phyloP scores from a whole-genome alignment of 2,329 filamentous ascomycete species.

The Trichoderma sp. region DNA sequence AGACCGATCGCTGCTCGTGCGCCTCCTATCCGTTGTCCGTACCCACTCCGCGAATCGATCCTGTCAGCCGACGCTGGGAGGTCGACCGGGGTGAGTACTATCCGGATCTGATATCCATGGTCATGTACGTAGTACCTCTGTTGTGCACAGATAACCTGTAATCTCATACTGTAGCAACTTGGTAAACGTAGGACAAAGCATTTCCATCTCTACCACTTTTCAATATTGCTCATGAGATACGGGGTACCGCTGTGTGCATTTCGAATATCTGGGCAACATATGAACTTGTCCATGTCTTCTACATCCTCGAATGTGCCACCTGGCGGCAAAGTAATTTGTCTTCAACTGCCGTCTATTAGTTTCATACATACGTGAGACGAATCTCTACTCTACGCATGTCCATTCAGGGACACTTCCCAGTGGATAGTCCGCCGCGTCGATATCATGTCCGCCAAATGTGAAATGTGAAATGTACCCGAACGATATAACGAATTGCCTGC shows the following conservation, averaged over 20 bases:
- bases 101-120: not conserved
- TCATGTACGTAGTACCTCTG: too few relatives aligned
- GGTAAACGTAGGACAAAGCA: not conserved
- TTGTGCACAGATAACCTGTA: not conserved
- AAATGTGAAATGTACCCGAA: not conserved
- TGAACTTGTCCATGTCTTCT: not conserved
- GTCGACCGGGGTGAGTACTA: not conserved
- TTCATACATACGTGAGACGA: not conserved
- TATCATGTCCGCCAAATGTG: not conserved
- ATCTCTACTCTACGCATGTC: not conserved
- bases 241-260: not conserved
- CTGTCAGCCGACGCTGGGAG: not conserved
- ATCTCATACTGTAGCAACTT: not conserved
- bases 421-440: not conserved
- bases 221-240: not conserved
- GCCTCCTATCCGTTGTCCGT: not conserved
- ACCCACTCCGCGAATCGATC: slow-evolving; percentile 14
- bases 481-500: not conserved
- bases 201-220: not conserved
- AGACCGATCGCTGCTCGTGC: not conserved
- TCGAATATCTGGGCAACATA: not conserved
- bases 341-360: not conserved
- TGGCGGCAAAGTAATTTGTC: not conserved
- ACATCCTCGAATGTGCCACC: not conserved
- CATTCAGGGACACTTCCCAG: not conserved